Evolutionary conservation across 169 alveolate species (phyloP).

Genomic region (Plasmodium vivax): DNA sequence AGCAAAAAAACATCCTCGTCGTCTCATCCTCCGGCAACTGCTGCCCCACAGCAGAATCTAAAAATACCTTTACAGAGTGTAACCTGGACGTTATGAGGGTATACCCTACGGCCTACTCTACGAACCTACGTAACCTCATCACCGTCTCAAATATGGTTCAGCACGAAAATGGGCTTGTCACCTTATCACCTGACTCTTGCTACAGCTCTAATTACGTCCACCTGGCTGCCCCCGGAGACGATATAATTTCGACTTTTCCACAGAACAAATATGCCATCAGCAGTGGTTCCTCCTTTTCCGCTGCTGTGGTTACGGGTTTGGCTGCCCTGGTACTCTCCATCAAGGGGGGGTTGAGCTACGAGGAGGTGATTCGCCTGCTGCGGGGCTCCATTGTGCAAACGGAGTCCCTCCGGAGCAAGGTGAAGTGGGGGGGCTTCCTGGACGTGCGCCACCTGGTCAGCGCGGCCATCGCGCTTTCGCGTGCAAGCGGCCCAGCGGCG

Average conservation of each 20-base stretch:
- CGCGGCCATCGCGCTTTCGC: not conserved
- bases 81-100: not conserved
- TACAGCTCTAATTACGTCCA: slow-evolving; percentile 37
- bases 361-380: slow-evolving; percentile 1
- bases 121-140: not conserved
- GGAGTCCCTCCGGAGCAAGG: not conserved
- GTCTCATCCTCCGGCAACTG: slow-evolving; percentile 46
- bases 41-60: not conserved
- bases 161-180: not conserved
- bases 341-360: not conserved
- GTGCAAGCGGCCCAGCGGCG: no score
- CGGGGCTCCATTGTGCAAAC: not conserved
- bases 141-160: slow-evolving; percentile 20
- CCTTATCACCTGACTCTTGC: slow-evolving; percentile 28
- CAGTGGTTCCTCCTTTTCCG: slow-evolving; percentile 53
- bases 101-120: slow-evolving; percentile 50
- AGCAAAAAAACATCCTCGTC: slow-evolving; percentile 16
- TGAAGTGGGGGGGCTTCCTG: slow-evolving; percentile 41
- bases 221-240: slow-evolving; percentile 45
- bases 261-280: slow-evolving; percentile 33
- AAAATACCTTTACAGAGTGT: slow-evolving; percentile 6
- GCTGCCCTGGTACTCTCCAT: slow-evolving; percentile 18
- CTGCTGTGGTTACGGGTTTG: slow-evolving; percentile 24
- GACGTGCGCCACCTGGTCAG: slow-evolving; percentile 6
- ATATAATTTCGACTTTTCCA: slow-evolving; percentile 30